Conservation (phyloP, 495 filamentous ascomycete genomes). For the Penicillium riverlandense region DNA sequence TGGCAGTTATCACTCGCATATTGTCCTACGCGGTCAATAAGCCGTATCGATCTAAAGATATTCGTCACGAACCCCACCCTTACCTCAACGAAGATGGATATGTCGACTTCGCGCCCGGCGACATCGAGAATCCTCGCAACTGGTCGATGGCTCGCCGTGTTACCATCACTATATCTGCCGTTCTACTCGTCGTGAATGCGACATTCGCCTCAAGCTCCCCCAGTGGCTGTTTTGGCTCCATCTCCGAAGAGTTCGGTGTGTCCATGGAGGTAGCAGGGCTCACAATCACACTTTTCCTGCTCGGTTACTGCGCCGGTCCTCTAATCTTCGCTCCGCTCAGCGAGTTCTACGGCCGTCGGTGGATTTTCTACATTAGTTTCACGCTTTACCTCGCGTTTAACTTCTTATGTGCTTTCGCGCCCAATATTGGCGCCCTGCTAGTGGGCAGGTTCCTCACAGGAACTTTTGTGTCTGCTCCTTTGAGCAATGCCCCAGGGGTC, state of each 20-base stretch:
- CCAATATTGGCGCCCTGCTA: conserved; percentile 41
- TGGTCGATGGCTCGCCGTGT: conserved; percentile 36
- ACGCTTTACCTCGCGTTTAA: conserved; percentile 39
- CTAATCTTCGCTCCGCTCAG: conserved; percentile 44
- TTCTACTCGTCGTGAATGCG: conserved; percentile 45
- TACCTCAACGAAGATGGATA: conserved; percentile 37
- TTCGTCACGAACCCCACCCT: conserved; percentile 14
- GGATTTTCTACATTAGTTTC: conserved; percentile 40
- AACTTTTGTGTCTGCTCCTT: conserved; percentile 42
- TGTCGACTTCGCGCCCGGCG: conserved; percentile 35
- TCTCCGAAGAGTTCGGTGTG: conserved; percentile 36
- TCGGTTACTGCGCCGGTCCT: conserved; percentile 46
- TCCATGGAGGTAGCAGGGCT: conserved; percentile 36
- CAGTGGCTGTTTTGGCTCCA: conserved; percentile 38
- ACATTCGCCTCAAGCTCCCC: conserved; percentile 46
- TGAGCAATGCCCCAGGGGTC: conserved; percentile 41
- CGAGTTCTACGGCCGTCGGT: conserved; percentile 46
- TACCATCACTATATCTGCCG: conserved; percentile 36
- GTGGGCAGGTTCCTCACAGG: conserved; percentile 46
- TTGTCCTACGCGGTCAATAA: conserved; percentile 29
- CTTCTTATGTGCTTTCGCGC: conserved; percentile 46
- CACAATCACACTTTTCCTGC: conserved; percentile 45
- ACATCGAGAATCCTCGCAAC: conserved; percentile 46
- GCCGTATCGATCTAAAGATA: conserved; percentile 21
- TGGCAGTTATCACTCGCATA: conserved; percentile 20